Evolutionary conservation across 345 rosid genomes (phyloP).

Genomic region (Theobroma cacao): DNA sequence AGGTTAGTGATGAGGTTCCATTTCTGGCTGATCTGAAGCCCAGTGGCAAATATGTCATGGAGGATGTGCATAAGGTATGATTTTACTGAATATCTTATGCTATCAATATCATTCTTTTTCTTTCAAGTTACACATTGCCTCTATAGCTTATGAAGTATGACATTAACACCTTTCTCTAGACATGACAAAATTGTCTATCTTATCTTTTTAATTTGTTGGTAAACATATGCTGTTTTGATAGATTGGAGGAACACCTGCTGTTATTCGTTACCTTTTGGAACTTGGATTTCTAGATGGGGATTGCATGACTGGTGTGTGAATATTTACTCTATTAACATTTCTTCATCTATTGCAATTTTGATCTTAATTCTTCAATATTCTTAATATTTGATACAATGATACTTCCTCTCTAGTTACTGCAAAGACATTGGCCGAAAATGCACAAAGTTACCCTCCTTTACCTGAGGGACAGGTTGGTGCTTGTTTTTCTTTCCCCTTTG

Average conservation of each 20-base stretch:
- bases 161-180: background rate
- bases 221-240: slow-evolving; percentile 20
- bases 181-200: background rate
- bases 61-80: slow-evolving; percentile 86
- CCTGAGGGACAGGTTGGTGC: slow-evolving; percentile 73
- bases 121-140: background rate
- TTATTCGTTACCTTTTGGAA: slow-evolving; percentile 69
- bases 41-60: slow-evolving; percentile 98
- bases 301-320: slow-evolving; percentile 66
- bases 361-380: background rate
- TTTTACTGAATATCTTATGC: background rate
- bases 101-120: background rate
- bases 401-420: slow-evolving; percentile 65
- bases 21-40: slow-evolving; percentile 97
- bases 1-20: slow-evolving; percentile 86
- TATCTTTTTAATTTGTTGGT: background rate
- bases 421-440: slow-evolving; percentile 87
- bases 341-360: slow-evolving; percentile 3
- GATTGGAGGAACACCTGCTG: slow-evolving; percentile 84
- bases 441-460: slow-evolving; percentile 59
- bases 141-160: background rate
- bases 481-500: background rate
- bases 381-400: slow-evolving; percentile 12
- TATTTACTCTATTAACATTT: slow-evolving; percentile 1
- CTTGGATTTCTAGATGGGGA: slow-evolving; percentile 61